Conservation (phyloP, 352 stramenopile genomes). For the Globisporangium rhizosaccharum region DNA sequence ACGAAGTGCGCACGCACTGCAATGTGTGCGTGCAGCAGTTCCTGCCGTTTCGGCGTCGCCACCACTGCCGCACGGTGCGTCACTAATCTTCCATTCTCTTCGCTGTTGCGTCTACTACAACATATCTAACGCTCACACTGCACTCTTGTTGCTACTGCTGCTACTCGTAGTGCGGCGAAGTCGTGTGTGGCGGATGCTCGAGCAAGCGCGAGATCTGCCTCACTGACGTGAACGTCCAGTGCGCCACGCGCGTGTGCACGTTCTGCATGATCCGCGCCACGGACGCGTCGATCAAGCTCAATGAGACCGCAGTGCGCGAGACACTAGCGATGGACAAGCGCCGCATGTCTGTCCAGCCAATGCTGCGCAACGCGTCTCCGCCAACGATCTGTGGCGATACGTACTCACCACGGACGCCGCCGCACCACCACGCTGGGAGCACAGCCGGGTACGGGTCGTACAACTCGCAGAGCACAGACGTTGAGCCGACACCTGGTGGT, state of each 20-base stretch:
- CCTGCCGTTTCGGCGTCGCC: slow-evolving; percentile 63
- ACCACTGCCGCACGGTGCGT: slow-evolving; percentile 68
- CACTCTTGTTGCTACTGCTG: background rate
- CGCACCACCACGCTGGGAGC: too few relatives aligned
- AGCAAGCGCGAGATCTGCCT: slow-evolving; percentile 66
- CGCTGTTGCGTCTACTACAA: background rate
- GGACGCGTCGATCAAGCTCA: slow-evolving; percentile 56
- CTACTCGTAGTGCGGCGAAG: slow-evolving; percentile 44
- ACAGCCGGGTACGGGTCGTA: background rate
- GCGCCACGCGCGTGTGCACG: slow-evolving; percentile 66
- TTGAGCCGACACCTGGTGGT: background rate
- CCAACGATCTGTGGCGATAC: background rate
- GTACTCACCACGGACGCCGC: background rate
- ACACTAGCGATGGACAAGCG: slow-evolving; percentile 22
- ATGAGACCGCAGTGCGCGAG: slow-evolving; percentile 37
- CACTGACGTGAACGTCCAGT: slow-evolving; percentile 77
- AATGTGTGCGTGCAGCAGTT: slow-evolving; percentile 82
- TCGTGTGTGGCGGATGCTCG: slow-evolving; percentile 67
- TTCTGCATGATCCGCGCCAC: slow-evolving; percentile 79
- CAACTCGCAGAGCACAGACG: background rate
- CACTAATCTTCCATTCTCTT: background rate
- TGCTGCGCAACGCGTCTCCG: background rate
- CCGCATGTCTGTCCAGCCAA: slow-evolving; percentile 20
- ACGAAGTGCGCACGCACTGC: slow-evolving; percentile 68
- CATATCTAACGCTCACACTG: background rate